Conservation (phyloP, 2,329 filamentous ascomycete species). For the Scleromitrula shiraiana region DNA sequence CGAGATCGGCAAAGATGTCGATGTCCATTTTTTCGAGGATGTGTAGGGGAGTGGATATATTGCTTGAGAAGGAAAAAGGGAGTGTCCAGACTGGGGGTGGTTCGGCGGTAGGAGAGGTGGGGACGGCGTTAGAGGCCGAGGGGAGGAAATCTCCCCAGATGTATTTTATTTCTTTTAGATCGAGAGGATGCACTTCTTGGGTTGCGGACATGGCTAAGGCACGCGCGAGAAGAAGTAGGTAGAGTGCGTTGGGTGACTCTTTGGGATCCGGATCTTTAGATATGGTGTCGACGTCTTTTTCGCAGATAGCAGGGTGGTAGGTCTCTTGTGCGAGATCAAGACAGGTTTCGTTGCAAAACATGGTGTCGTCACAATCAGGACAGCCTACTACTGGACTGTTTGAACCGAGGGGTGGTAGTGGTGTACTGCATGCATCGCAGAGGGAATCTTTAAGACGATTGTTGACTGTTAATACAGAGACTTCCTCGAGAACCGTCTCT, state of each 20-base stretch:
- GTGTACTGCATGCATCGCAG: slow-evolving; percentile 81
- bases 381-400: slow-evolving; percentile 45
- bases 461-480: slow-evolving; percentile 80
- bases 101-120: slow-evolving; percentile 44
- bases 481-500: slow-evolving; percentile 71
- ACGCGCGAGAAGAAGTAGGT: slow-evolving; percentile 54
- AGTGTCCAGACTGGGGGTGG: slow-evolving; percentile 59
- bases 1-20: slow-evolving; percentile 57
- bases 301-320: slow-evolving; percentile 59
- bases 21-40: slow-evolving; percentile 79
- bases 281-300: slow-evolving; percentile 57
- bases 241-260: slow-evolving; percentile 53
- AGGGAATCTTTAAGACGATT: slow-evolving; percentile 79
- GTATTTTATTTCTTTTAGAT: slow-evolving; percentile 57
- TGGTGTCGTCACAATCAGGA: slow-evolving; percentile 54
- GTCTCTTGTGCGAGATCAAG: slow-evolving; percentile 47
- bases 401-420: slow-evolving; percentile 51
- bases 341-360: slow-evolving; percentile 57
- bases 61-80: slow-evolving; percentile 70
- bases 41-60: slow-evolving; percentile 66
- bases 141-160: slow-evolving; percentile 63
- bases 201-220: slow-evolving; percentile 55
- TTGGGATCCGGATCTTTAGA: slow-evolving; percentile 54
- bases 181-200: slow-evolving; percentile 52
- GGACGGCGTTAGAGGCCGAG: slow-evolving; percentile 43